Base-by-base conservation (phyloP, 345 rosid species). In the Sonneratia caseolaris region DNA sequence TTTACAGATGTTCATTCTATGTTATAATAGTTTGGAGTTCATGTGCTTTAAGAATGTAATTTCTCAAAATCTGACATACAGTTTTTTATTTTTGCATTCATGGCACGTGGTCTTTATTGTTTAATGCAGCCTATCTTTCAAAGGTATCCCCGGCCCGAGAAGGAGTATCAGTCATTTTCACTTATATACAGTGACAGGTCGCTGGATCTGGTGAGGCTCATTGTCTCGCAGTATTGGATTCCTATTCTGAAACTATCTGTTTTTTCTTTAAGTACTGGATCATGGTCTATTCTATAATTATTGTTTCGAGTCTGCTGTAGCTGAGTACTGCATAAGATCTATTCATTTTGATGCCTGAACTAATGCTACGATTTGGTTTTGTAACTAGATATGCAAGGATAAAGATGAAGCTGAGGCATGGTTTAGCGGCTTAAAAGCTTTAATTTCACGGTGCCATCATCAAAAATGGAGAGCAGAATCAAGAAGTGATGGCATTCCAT, bases 151-250 rank as follows among this genome's bases (percentile, higher is more conserved):
- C 92, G 98, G 35, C 99, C 99, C 12, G 99, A 95, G 86, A 95
- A 95, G 88, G 99, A 95, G 80, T 95, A 92, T 75, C 99, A 95
- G 81, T 95, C 99, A 14, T 92, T 95, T 85, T 95, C 99, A 65
- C 94, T 95, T 70, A 95, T 90, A 79, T 95, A 95, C 78, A 90
- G 82, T 79, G 99, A 92, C 69, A 89, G 99, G 62, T 92, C 99
- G 42, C 77, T 95, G 74, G 99, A 95, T 86, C 76, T 92, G 98
- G 99, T 95, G 82, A 86, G 86, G 37, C 36, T 71, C n/a, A 27
- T 64, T 64, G 37, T 69, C 43, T 56, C 21, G 51, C 16, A 66
- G 32, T 19, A 14, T 68, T 72, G 27, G 64, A 70, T 83, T 75
- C 14, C 15, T 8, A 65, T 68, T 22, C 13, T 48, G 35, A 5